These are phyloP conservation scores for Thielaviopsis euricoi DNA, from an alignment of 2,329 filamentous ascomycete species.

Conservation along the genomic window DNA sequence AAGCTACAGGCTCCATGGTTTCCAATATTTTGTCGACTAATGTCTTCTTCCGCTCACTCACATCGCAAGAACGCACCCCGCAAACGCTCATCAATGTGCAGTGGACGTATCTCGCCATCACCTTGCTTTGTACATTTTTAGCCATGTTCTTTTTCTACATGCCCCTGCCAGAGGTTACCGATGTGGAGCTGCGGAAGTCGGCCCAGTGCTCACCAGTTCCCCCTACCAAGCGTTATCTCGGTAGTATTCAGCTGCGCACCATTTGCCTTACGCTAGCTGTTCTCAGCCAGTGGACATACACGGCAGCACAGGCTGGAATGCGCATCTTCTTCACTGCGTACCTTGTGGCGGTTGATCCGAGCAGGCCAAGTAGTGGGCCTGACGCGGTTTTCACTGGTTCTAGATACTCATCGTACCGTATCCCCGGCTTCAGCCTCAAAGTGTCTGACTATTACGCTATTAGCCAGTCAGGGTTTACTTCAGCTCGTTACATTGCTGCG, in stretches of 20 bases:
- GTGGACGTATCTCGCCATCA: constrained; percentile 74
- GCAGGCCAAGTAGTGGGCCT: constrained; percentile 28
- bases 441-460: constrained; percentile 53
- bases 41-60: constrained; percentile 43
- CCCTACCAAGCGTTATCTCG: constrained; percentile 29
- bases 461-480: constrained; percentile 55
- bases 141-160: constrained; percentile 54
- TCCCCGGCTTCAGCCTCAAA: constrained; percentile 33
- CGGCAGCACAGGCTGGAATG: constrained; percentile 54
- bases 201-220: constrained; percentile 32
- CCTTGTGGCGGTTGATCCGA: constrained; percentile 20
- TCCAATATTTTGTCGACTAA: constrained; percentile 56
- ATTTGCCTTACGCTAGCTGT: constrained; percentile 52
- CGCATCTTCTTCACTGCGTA: constrained; percentile 43
- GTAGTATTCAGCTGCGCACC: constrained; percentile 34
- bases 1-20: constrained; percentile 58
- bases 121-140: constrained; percentile 54
- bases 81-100: constrained; percentile 55
- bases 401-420: constrained; percentile 16
- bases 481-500: constrained; percentile 55
- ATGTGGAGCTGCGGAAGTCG: constrained; percentile 34
- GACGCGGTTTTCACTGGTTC: constrained; percentile 16
- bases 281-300: constrained; percentile 62
- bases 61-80: constrained; percentile 29
- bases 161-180: constrained; percentile 44